Base-by-base conservation (phyloP, 495 filamentous ascomycete genomes). In the Penicillium salamii region DNA sequence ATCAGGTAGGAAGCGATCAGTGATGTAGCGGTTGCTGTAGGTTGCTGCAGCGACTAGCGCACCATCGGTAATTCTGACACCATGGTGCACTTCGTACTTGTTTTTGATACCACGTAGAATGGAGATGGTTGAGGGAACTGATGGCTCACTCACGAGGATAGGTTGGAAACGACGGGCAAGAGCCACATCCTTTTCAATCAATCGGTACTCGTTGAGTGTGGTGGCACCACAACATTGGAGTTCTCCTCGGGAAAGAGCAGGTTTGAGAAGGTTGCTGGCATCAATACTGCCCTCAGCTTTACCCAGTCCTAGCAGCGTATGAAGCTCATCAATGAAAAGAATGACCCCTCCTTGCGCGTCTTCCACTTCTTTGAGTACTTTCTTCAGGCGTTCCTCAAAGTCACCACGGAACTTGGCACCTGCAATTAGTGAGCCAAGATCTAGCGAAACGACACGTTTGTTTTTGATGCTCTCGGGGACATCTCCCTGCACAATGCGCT, bases 41-140 rank as follows among this genome's bases (percentile, higher is more conserved):
- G 87, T 88, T 7, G 93, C 92, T 14, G 93, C 93, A 4, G 93
- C 88, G 6, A 98, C 92, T 14, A 97, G 75, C 11, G 93, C 91
- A 17, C 83, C 87, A 62, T 97, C 93, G 0, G 90, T 95, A 50
- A 98, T 97, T 48, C 92, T 78, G 5, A 97, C 91, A 62, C 76
- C 76, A 64, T 98, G 93, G 58, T 98, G 93, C 12, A 97, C 89
- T 66, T 98, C 93, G 59, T 98, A 98, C 44, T 88, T 86, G 54
- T 97, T 90, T 61, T 96, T 97, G 70, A 98, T 96, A 45, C 92
- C 93, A 59, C 93, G 85, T 0, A 98, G 78, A 49, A 98, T 98
- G 45, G 90, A 96, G 48, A 98, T 90, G 0, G 93, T 96, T 59
- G 96, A 91, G 54, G 87, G 82, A 11, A 97, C 91, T 1, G 80